These are phyloP conservation scores for Tardiomyces blankii DNA, from an alignment of 1,139 yeast genomes.

Conservation along the genomic window DNA sequence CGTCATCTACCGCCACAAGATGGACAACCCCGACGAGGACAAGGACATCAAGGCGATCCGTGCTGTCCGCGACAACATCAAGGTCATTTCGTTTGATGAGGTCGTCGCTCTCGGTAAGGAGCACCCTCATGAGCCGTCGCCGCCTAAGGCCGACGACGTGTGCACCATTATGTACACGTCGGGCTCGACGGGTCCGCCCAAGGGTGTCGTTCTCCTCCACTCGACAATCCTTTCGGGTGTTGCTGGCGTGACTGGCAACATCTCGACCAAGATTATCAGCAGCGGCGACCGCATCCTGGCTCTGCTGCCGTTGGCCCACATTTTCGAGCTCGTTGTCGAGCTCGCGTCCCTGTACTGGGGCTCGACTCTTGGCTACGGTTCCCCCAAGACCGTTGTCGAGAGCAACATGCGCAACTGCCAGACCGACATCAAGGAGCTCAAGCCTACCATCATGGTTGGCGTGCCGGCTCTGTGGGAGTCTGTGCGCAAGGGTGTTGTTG, in stretches of 20 bases:
- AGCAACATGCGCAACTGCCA: conserved; percentile 71
- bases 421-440: conserved; percentile 79
- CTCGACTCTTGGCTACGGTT: conserved; percentile 78
- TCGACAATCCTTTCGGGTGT: conserved; percentile 70
- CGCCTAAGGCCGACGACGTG: conserved; percentile 63
- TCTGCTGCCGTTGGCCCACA: conserved; percentile 92
- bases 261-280: conserved; percentile 41
- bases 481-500: conserved; percentile 82
- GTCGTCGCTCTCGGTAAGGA: conserved; percentile 52
- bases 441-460: conserved; percentile 94
- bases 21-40: conserved; percentile 46
- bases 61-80: conserved; percentile 65
- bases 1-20: conserved; percentile 59
- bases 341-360: conserved; percentile 81
- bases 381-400: conserved; percentile 83
- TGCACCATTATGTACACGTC: conserved; percentile 97
- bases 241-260: conserved; percentile 66
- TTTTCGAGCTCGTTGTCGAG: conserved; percentile 87
- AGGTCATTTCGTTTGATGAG: conserved; percentile 55
- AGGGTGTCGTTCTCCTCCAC: conserved; percentile 86
- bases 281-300: conserved; percentile 64
- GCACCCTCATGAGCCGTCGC: conserved; percentile 30
- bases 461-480: conserved; percentile 99
- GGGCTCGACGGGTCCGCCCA: conserved; percentile 96
- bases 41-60: conserved; percentile 48